These are phyloP conservation scores for Parathielavia hyrcaniae DNA, from an alignment of 495 filamentous ascomycete genomes.

Conservation along the genomic window DNA sequence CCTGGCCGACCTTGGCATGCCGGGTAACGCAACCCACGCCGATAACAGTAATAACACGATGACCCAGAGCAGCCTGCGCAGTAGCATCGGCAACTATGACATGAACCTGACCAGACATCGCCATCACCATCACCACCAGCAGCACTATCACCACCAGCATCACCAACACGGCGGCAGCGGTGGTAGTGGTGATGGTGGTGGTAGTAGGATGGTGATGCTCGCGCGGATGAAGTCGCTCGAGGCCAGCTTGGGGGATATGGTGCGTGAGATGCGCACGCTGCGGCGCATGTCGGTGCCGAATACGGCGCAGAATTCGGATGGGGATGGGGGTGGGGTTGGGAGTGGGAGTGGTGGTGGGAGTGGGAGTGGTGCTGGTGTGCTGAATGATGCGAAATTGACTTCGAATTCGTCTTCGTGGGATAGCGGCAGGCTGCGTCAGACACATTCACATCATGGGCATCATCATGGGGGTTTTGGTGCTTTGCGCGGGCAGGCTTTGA, in stretches of 20 bases:
- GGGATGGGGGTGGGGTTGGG: constrained; percentile 29
- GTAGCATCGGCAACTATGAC: background rate
- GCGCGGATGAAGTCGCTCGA: constrained; percentile 88
- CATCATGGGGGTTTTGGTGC: background rate
- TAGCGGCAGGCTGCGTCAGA: background rate
- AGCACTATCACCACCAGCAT: constrained; percentile 35
- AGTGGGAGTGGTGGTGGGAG: constrained; percentile 2
- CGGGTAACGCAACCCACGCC: constrained; percentile 33
- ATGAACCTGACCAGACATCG: background rate
- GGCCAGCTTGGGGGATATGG: constrained; percentile 73
- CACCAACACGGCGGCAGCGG: too few relatives aligned
- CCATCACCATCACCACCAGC: background rate
- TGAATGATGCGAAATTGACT: background rate
- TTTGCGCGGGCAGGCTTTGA: constrained; percentile 7
- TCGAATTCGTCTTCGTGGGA: background rate
- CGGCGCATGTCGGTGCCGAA: constrained; percentile 33
- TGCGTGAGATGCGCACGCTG: constrained; percentile 73
- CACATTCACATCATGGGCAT: background rate
- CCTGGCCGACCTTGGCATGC: constrained; percentile 49
- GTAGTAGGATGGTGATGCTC: constrained; percentile 59
- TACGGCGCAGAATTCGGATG: constrained; percentile 37
- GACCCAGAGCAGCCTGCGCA: background rate
- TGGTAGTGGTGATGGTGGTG: too few relatives aligned
- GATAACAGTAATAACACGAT: constrained; percentile 15
- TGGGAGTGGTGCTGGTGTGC: background rate